Evolutionary conservation across 169 alveolate species (phyloP), one percentile per base, ranked within the genome.

Genomic region (Amoebophrya sp.): DNA sequence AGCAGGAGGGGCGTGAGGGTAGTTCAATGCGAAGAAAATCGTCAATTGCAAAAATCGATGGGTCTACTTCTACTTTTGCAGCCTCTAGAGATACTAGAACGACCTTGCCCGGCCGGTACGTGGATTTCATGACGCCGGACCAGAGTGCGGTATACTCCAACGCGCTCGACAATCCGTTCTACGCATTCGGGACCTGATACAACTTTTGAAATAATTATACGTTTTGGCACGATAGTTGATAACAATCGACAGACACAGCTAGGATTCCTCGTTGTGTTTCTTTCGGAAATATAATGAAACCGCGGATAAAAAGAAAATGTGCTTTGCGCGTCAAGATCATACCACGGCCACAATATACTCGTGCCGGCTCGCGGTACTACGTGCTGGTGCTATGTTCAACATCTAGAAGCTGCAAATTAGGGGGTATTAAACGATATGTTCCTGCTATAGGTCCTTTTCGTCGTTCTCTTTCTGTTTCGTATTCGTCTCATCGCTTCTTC

Each of bases 41-140:
- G 7, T 47, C 66, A 18, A 47, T 47, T 47, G 7, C 66, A 47
- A 47, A 18, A 7, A 47, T 18, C 18, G 66, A 12, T 47, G 29
- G 7, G 29, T 47, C 66, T 18, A 18, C 66, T 47, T 47, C 66
- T 12, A 47, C 7, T 7, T 18, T 47, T 47, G 18, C 18, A 12
- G 18, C 7, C 29, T 12, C 66, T 18, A 18, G 7, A 18, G 29
- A 12, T 18, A 7, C 66, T 47, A 18, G 18, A 18, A 47, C 7
- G 66, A 47, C 10, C 18, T 25, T 66, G 83, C 83, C 38, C 35
- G 83, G 83, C 7, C 12, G 83, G 29, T 66, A 12, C 35, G 83
- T 66, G 83, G 83, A 66, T 25, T 66, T 66, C 35, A 66, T 66
- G 83, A 66, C 83, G 83, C 83, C 83, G 39, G 83, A 66, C 32